phyloP scores from a whole-genome alignment of 768 basidiomycete genomes.

The Pleurotus pulmonarius region DNA sequence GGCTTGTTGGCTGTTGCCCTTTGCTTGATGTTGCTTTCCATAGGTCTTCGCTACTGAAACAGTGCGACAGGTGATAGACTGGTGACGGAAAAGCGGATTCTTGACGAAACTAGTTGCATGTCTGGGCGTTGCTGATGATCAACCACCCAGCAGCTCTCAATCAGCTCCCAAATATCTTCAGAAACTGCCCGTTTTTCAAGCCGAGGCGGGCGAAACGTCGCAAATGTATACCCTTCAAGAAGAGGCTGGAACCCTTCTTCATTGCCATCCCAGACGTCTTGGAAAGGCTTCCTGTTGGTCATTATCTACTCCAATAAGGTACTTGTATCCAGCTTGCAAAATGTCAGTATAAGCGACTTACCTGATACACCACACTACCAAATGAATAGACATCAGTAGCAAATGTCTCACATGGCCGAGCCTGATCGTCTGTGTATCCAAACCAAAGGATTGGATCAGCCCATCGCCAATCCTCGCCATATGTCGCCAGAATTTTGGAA shows the following conservation, averaged over 20 bases:
- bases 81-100: no score
- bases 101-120: neutral
- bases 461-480: constrained; percentile 2
- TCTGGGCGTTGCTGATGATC: neutral
- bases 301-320: neutral
- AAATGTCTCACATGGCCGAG: neutral
- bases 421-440: neutral
- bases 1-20: no score
- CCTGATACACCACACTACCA: constrained; percentile 3
- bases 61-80: no score
- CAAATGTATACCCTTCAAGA: neutral
- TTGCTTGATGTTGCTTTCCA: no score
- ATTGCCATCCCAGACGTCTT: neutral
- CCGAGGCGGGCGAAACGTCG: neutral
- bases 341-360: neutral
- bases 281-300: neutral
- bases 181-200: neutral
- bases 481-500: neutral
- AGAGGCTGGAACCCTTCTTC: neutral
- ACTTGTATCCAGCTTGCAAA: neutral
- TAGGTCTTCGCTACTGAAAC: no score
- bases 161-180: constrained; percentile 8
- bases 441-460: constrained; percentile 4
- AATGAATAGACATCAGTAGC: constrained; percentile 6
- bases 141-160: constrained; percentile 7